phyloP scores from a whole-genome alignment of 805 yeast species.

The Myxozyma geophila region DNA sequence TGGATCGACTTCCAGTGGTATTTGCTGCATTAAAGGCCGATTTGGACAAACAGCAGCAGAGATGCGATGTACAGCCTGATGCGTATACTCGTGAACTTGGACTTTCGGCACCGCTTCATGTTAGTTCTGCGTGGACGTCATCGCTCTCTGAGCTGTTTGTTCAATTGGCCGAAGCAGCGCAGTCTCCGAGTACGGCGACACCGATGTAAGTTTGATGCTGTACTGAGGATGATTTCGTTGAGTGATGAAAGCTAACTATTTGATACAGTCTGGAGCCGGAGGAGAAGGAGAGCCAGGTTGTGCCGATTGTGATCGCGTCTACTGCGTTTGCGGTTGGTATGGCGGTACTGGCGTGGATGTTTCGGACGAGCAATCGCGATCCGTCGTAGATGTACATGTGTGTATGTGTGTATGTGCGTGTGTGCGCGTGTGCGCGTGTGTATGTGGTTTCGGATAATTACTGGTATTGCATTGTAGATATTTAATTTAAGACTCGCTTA shows the following conservation, averaged over 20 bases:
- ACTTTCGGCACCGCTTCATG: conserved; percentile 84
- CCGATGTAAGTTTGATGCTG: conserved; percentile 36
- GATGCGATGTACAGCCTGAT: conserved; percentile 86
- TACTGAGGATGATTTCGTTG: background rate
- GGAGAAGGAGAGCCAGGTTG: conserved; percentile 54
- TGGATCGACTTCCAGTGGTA: conserved; percentile 75
- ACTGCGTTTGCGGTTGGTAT: conserved; percentile 72
- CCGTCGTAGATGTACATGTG: background rate
- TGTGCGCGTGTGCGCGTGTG: too few relatives aligned
- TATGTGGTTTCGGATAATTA: background rate
- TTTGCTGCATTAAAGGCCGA: conserved; percentile 95
- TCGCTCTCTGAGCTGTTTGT: conserved; percentile 79
- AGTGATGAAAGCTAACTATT: background rate
- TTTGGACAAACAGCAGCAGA: conserved; percentile 90
- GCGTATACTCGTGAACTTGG: conserved; percentile 68
- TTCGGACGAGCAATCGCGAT: conserved; percentile 47
- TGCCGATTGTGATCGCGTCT: conserved; percentile 64
- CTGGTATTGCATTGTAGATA: too few relatives aligned
- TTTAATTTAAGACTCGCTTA: too few relatives aligned
- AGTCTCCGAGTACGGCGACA: conserved; percentile 74
- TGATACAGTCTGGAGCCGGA: conserved; percentile 52
- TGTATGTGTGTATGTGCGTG: too few relatives aligned
- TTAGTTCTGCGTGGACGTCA: conserved; percentile 87
- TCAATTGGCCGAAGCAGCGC: conserved; percentile 87
- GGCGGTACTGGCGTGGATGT: conserved; percentile 65